phyloP scores from a whole-genome alignment of 345 rosid species.

The Euphorbia pulcherrima region DNA sequence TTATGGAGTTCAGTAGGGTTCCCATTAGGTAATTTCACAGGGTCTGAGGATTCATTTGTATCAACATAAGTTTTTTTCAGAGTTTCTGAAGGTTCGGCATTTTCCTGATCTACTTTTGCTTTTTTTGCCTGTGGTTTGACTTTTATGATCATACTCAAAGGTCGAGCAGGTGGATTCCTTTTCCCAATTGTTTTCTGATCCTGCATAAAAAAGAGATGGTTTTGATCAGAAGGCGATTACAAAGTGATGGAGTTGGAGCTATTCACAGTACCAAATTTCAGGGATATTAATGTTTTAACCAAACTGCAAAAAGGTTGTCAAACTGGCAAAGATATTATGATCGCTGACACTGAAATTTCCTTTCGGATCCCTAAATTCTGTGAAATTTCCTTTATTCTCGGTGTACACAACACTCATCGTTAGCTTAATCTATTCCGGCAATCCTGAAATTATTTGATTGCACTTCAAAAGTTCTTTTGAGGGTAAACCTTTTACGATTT shows the following conservation, averaged over 20 bases:
- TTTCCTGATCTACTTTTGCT: constrained; percentile 43
- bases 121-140: constrained; percentile 79
- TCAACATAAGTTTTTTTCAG: constrained; percentile 20
- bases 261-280: too few relatives aligned
- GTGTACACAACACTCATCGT: too few relatives aligned
- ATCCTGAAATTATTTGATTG: too few relatives aligned
- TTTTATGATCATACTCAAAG: constrained; percentile 56
- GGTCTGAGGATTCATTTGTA: constrained; percentile 33
- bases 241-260: neutral
- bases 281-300: neutral
- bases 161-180: constrained; percentile 57
- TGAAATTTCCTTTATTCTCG: too few relatives aligned
- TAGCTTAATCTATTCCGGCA: too few relatives aligned
- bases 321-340: too few relatives aligned
- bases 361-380: too few relatives aligned
- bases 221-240: neutral
- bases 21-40: constrained; percentile 21
- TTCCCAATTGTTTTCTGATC: constrained; percentile 46
- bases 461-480: too few relatives aligned
- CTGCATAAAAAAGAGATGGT: constrained; percentile 25
- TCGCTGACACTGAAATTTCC: too few relatives aligned
- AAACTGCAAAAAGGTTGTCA: neutral
- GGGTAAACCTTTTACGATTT: too few relatives aligned
- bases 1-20: constrained; percentile 17
- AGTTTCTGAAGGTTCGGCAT: constrained; percentile 23